Evolutionary conservation across 2,329 filamentous ascomycete species (phyloP), one percentile per base, ranked within the genome.

Genomic region (Scortechinia acanthostroma): DNA sequence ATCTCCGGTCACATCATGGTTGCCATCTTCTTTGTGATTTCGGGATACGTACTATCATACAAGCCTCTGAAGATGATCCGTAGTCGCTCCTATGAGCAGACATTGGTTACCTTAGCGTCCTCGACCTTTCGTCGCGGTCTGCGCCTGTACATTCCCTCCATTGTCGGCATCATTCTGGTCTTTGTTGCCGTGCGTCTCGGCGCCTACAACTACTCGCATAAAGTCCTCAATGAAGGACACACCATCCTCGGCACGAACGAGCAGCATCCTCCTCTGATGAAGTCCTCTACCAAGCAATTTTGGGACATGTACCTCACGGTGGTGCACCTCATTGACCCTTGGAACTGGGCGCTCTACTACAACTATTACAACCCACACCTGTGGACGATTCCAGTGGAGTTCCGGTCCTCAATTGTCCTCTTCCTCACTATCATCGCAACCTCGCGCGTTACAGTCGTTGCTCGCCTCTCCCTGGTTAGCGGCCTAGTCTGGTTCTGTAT

Each of bases 11-110:
- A 62, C 3, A 58, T 64, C 10, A 68, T 68, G 64, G 64, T 68
- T 3, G 61, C 64, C 44, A 64, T 68, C 30, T 68, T 68, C 55
- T 68, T 68, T 43, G 64, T 62, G 51, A 66, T 68, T 21, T 68
- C 64, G 0, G 64, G 64, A n/a, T 68, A 68, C 43, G 64, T 67
- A 21, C 55, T 68, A 23, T 65, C 58, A 19, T 57, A 63, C 4
- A 63, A 66, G 45, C 60, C 66, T 17, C 46, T 67, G 13, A 50
- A 59, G n/a, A 49, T 58, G 3, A 65, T 66, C 1, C 58, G 64
- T 10, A 30, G 25, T 30, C 35, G 17, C 35, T 40, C 35, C 6
- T 40, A 6, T 6, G 35, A 40, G 10, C 35, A 40, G 35, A 40
- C 35, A 6, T 40, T 40, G 6, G 20, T 17, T 6, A 40, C 35